Percentiles rank a stretch among this genome's conserved stretches.
Evolutionary conservation across 108 stramenopile genomes (phyloP).

Genomic region (Phaeodactylum tricornutum): DNA sequence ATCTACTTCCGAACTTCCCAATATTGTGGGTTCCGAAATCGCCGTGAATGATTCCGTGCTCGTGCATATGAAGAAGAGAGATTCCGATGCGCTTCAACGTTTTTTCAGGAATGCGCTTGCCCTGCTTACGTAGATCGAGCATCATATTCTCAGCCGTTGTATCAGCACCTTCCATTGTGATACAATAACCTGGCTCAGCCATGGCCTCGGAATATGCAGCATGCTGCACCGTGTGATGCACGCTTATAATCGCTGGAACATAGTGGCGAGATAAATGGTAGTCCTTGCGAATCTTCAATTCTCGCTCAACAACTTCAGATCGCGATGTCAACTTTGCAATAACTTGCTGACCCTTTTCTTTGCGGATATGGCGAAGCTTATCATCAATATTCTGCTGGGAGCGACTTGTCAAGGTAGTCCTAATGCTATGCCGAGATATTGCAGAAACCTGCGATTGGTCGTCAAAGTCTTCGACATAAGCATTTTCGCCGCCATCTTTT

Average conservation of each 20-base stretch:
- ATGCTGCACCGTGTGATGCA: slow-evolving; percentile 87
- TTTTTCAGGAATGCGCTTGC: slow-evolving; percentile 66
- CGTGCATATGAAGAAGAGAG: slow-evolving; percentile 78
- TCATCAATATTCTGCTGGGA: slow-evolving; percentile 71
- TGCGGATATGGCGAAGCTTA: slow-evolving; percentile 59
- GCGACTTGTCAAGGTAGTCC: slow-evolving; percentile 52
- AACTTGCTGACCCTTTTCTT: slow-evolving; percentile 83
- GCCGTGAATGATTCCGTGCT: slow-evolving; percentile 78
- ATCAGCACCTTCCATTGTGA: slow-evolving; percentile 89
- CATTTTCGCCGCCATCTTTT: slow-evolving; percentile 37
- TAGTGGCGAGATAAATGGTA: slow-evolving; percentile 82
- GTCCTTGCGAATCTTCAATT: slow-evolving; percentile 77
- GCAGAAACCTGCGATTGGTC: slow-evolving; percentile 67
- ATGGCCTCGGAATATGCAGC: slow-evolving; percentile 84
- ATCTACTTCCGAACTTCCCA: slow-evolving; percentile 80
- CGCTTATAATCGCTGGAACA: slow-evolving; percentile 84
- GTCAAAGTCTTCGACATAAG: slow-evolving; percentile 82
- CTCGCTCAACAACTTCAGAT: slow-evolving; percentile 80
- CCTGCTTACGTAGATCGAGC: slow-evolving; percentile 71
- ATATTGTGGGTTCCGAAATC: slow-evolving; percentile 88
- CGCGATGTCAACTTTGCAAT: slow-evolving; percentile 78
- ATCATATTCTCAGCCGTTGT: slow-evolving; percentile 84
- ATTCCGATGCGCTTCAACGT: slow-evolving; percentile 79
- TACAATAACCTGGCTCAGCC: slow-evolving; percentile 85
- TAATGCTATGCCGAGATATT: slow-evolving; percentile 52